These are phyloP conservation scores for Microdochium nivale DNA, from an alignment of 2,329 filamentous ascomycete species.

Conservation along the genomic window DNA sequence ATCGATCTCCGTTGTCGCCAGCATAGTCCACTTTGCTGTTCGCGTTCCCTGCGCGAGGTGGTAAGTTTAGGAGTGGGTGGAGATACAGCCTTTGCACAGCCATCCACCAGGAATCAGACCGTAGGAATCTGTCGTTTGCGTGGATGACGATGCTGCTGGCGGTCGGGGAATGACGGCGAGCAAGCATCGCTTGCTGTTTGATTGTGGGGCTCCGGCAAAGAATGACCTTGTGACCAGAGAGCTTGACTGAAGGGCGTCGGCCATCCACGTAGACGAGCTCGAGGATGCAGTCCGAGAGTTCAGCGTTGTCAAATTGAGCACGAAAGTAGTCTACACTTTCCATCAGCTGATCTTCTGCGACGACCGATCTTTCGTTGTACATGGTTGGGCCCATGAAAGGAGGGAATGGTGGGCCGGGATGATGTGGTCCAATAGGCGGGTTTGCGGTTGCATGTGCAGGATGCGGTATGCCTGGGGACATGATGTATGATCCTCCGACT, in stretches of 20 bases:
- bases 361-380: constrained; percentile 11
- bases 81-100: constrained; percentile 51
- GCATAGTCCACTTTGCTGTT: constrained; percentile 21
- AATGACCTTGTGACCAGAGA: constrained; percentile 47
- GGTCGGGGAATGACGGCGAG: constrained; percentile 20
- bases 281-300: constrained; percentile 32
- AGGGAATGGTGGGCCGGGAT: constrained; percentile 11
- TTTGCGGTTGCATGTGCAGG: background rate
- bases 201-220: constrained; percentile 42
- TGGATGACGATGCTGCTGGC: constrained; percentile 32
- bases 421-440: constrained; percentile 8
- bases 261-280: constrained; percentile 28
- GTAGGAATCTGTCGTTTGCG: constrained; percentile 42
- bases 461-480: background rate
- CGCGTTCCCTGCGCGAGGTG: constrained; percentile 17
- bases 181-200: constrained; percentile 20
- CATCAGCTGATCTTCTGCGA: constrained; percentile 14
- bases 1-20: constrained; percentile 31
- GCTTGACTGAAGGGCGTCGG: constrained; percentile 27
- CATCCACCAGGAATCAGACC: constrained; percentile 46
- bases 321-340: constrained; percentile 23
- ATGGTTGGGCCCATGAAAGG: constrained; percentile 14
- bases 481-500: background rate
- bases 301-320: constrained; percentile 26
- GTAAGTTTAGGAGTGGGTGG: constrained; percentile 34